Evolutionary conservation across 768 basidiomycete genomes (phyloP).

Genomic region (Auricularia sp.): DNA sequence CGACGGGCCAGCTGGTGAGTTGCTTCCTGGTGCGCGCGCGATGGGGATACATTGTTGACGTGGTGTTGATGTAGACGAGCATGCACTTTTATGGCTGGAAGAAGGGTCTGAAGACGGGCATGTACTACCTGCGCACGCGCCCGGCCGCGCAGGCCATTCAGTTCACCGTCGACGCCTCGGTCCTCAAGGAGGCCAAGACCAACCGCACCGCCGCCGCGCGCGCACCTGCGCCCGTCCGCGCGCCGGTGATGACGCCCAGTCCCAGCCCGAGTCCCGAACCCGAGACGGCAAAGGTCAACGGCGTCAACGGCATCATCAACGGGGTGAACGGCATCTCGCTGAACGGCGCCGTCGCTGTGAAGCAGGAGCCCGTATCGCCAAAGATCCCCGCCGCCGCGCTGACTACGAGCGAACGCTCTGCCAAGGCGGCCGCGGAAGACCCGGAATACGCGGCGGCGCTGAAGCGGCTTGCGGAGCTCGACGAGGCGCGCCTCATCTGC

Average conservation of each 20-base stretch:
- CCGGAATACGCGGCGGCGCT: conserved; percentile 77
- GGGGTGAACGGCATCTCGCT: not conserved
- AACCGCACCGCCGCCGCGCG: conserved; percentile 3
- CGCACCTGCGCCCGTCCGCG: not conserved
- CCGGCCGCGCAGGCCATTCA: conserved; percentile 95
- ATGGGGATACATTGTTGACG: conserved; percentile 10
- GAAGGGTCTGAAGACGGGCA: conserved; percentile 97
- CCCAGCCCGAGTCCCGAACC: not conserved
- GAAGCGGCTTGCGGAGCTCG: conserved; percentile 54
- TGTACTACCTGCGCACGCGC: conserved; percentile 88
- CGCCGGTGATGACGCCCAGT: not conserved
- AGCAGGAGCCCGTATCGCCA: not conserved
- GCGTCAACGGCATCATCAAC: not conserved
- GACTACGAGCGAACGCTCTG: conserved; percentile 36
- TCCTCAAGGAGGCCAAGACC: conserved; percentile 49
- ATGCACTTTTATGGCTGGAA: conserved; percentile 99
- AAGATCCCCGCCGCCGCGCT: not conserved
- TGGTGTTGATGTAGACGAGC: conserved; percentile 37
- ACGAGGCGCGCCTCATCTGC: conserved; percentile 73
- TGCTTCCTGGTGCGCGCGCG: conserved; percentile 14
- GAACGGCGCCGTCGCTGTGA: not conserved
- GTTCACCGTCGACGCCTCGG: conserved; percentile 85
- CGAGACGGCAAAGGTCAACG: not conserved
- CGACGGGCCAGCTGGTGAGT: conserved; percentile 64
- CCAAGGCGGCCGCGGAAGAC: conserved; percentile 46